Evolutionary conservation across 2,329 filamentous ascomycete species (phyloP).

Genomic region (Akanthomyces lecanii): DNA sequence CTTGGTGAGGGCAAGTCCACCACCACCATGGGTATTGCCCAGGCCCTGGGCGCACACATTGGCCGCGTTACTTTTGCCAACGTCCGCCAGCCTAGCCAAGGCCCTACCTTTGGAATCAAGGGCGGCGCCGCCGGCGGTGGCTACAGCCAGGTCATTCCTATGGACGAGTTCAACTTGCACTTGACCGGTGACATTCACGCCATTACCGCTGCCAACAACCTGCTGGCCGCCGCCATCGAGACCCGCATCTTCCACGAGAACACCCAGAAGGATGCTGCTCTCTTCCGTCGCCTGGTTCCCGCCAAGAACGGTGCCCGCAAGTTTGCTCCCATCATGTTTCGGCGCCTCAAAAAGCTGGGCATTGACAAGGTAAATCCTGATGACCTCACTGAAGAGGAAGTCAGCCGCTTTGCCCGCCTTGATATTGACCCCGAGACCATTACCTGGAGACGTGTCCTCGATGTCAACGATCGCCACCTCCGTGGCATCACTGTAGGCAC

Average conservation of each 20-base stretch:
- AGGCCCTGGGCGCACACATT: conserved; percentile 86
- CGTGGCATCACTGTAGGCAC: conserved; percentile 85
- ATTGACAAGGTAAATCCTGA: conserved; percentile 94
- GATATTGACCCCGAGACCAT: conserved; percentile 97
- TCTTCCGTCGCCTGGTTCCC: conserved; percentile 86
- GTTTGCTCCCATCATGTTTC: conserved; percentile 88
- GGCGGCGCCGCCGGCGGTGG: conserved; percentile 94
- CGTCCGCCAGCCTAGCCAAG: conserved; percentile 93
- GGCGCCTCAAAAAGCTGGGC: conserved; percentile 88
- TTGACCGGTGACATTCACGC: conserved; percentile 97
- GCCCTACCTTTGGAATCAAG: conserved; percentile 98
- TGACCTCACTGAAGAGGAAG: conserved; percentile 85
- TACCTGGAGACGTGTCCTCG: conserved; percentile 92
- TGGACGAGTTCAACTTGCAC: conserved; percentile 99
- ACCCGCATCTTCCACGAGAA: conserved; percentile 98
- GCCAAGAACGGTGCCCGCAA: conserved; percentile 82
- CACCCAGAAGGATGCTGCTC: conserved; percentile 83
- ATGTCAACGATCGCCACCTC: conserved; percentile 95
- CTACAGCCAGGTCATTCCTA: conserved; percentile 98
- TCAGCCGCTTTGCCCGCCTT: conserved; percentile 80
- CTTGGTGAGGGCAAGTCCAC: conserved; percentile 98
- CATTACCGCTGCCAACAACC: conserved; percentile 94
- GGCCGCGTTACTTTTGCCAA: conserved; percentile 91
- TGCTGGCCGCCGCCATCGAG: conserved; percentile 92
- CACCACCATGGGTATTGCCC: conserved; percentile 91